These are phyloP conservation scores for Trichoderma oligosporum DNA, from an alignment of 2,329 filamentous ascomycete species.

Conservation along the genomic window DNA sequence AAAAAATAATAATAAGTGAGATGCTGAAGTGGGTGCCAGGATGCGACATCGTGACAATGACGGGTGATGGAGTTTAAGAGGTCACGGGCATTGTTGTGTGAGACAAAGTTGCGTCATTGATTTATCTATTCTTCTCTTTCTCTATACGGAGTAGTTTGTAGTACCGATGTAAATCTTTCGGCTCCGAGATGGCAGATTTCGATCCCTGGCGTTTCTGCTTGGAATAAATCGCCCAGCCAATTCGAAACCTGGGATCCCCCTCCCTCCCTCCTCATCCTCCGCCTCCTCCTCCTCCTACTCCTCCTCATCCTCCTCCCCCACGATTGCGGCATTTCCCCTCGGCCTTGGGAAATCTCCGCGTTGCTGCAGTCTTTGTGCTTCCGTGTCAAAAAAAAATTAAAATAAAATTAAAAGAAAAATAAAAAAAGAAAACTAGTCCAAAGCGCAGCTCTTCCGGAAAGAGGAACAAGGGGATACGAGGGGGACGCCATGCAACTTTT, in stretches of 20 bases:
- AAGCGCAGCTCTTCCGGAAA: too few relatives aligned
- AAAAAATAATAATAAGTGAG: not conserved
- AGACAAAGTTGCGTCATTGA: conserved; percentile 15
- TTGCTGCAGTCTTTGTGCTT: not conserved
- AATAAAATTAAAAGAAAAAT: too few relatives aligned
- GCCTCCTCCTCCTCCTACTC: not conserved
- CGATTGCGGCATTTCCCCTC: not conserved
- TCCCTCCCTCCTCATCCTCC: not conserved
- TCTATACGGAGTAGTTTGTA: too few relatives aligned
- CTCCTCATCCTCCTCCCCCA: not conserved
- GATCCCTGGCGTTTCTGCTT: not conserved
- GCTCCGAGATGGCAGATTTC: conserved; percentile 7
- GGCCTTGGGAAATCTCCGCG: not conserved
- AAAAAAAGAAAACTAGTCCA: too few relatives aligned
- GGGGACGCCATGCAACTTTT: conserved; percentile 3
- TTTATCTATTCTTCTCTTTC: not conserved
- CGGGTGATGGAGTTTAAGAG: conserved; percentile 12
- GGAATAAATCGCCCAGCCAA: not conserved
- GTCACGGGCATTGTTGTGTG: conserved; percentile 13
- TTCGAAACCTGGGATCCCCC: not conserved
- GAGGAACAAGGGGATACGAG: not conserved
- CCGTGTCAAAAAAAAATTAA: too few relatives aligned
- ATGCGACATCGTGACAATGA: conserved; percentile 21
- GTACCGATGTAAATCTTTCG: not conserved
- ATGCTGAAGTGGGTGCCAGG: not conserved